Percentiles rank a stretch among this genome's conserved stretches.
Evolutionary conservation across 148 eudicot genomes (phyloP).

Genomic region (Dianthus caryophyllus): DNA sequence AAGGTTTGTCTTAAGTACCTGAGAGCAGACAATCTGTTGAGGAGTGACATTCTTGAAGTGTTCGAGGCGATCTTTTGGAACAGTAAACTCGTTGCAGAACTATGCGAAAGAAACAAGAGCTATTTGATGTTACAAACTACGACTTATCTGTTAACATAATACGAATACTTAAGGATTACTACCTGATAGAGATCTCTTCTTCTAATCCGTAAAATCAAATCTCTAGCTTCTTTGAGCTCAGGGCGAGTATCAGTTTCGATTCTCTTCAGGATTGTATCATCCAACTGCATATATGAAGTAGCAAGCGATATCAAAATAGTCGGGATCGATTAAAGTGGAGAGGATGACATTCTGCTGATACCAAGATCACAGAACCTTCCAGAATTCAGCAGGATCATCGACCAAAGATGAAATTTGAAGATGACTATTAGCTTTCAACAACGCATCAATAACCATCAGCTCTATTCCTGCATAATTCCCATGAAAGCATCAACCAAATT

Average conservation of each 20-base stretch:
- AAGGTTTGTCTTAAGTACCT: slow-evolving; percentile 36
- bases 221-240: slow-evolving; percentile 73
- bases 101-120: slow-evolving; percentile 24
- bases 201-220: slow-evolving; percentile 70
- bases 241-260: slow-evolving; percentile 63
- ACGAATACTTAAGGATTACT: slow-evolving; percentile 1
- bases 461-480: slow-evolving; percentile 55
- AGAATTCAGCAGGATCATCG: slow-evolving; percentile 79
- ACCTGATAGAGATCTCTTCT: slow-evolving; percentile 93
- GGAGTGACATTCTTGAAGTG: slow-evolving; percentile 64
- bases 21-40: slow-evolving; percentile 82
- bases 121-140: slow-evolving; percentile 5
- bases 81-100: slow-evolving; percentile 94
- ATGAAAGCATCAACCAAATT: background rate
- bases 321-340: background rate
- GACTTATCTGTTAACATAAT: background rate
- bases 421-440: slow-evolving; percentile 62
- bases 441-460: slow-evolving; percentile 89
- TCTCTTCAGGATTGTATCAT: slow-evolving; percentile 73
- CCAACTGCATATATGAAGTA: slow-evolving; percentile 48
- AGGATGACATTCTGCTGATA: background rate
- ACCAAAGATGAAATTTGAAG: slow-evolving; percentile 58
- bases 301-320: background rate
- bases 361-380: slow-evolving; percentile 58
- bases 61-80: slow-evolving; percentile 75